phyloP scores from a whole-genome alignment of 768 basidiomycete genomes.

The Phylloporus rhodoxanthus region DNA sequence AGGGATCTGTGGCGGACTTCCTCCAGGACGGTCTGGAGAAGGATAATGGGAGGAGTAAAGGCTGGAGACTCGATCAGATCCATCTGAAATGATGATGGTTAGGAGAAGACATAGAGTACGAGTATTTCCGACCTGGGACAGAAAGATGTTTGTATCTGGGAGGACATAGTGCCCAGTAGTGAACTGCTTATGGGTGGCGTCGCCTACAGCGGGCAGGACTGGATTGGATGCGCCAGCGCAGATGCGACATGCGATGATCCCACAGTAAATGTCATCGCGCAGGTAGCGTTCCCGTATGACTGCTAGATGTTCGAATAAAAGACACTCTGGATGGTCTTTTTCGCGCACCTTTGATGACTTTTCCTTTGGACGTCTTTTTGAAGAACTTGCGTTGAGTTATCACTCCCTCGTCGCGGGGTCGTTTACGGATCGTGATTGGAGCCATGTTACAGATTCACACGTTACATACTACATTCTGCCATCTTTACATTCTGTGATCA shows the following conservation, averaged over 20 bases:
- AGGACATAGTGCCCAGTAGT: conserved; percentile 74
- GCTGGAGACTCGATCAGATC: conserved; percentile 80
- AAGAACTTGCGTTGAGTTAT: conserved; percentile 87
- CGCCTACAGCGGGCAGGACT: conserved; percentile 56
- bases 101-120: neutral
- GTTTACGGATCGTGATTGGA: conserved; percentile 68
- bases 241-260: conserved; percentile 61
- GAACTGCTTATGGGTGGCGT: conserved; percentile 48
- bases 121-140: conserved; percentile 57
- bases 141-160: conserved; percentile 92
- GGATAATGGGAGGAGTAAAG: conserved; percentile 74
- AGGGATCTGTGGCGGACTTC: conserved; percentile 94
- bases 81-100: conserved; percentile 52
- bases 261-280: conserved; percentile 86
- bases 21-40: conserved; percentile 92
- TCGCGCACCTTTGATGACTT: conserved; percentile 80
- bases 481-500: too few species aligned
- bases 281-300: conserved; percentile 93
- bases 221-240: conserved; percentile 45
- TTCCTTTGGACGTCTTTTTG: conserved; percentile 91
- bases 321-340: neutral
- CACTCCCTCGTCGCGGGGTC: conserved; percentile 63
- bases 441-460: conserved; percentile 31
- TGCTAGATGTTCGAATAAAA: conserved; percentile 22
- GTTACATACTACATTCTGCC: too few species aligned